Conservation (phyloP, 1,139 yeast genomes). For the Taphrina wiesneri region DNA sequence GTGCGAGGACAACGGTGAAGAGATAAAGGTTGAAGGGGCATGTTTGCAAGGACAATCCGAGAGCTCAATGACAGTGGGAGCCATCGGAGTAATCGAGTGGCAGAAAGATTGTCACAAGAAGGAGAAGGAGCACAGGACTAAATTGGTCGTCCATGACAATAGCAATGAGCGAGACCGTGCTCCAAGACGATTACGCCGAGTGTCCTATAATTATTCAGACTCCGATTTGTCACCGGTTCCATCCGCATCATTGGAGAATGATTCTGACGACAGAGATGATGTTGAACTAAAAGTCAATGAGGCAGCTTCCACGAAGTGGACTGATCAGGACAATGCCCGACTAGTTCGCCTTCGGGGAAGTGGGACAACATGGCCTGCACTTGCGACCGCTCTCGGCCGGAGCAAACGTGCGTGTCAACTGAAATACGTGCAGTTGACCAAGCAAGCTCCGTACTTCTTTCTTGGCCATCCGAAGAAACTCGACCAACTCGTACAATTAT, state of each 20-base stretch:
- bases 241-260: not conserved
- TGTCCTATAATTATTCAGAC: slow-evolving; percentile 1
- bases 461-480: not conserved
- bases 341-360: not conserved
- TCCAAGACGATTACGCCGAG: not conserved
- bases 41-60: not conserved
- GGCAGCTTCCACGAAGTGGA: slow-evolving; percentile 15
- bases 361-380: not conserved
- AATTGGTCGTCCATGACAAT: not conserved
- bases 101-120: not conserved
- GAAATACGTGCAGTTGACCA: not conserved
- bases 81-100: slow-evolving; percentile 1
- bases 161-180: not conserved
- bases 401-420: slow-evolving; percentile 19
- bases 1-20: not conserved
- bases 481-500: not conserved
- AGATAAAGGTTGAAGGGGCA: not conserved
- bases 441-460: slow-evolving; percentile 1
- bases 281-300: not conserved
- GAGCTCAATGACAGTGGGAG: not conserved
- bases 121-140: slow-evolving; percentile 1
- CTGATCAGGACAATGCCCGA: not conserved
- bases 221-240: not conserved
- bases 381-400: slow-evolving; percentile 10
- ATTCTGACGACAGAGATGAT: not conserved